Percentiles rank a stretch among this genome's conserved stretches.
These are phyloP conservation scores for Wickerhamiella allomyrinae DNA, from an alignment of 805 yeast genomes.

Conservation along the genomic window DNA sequence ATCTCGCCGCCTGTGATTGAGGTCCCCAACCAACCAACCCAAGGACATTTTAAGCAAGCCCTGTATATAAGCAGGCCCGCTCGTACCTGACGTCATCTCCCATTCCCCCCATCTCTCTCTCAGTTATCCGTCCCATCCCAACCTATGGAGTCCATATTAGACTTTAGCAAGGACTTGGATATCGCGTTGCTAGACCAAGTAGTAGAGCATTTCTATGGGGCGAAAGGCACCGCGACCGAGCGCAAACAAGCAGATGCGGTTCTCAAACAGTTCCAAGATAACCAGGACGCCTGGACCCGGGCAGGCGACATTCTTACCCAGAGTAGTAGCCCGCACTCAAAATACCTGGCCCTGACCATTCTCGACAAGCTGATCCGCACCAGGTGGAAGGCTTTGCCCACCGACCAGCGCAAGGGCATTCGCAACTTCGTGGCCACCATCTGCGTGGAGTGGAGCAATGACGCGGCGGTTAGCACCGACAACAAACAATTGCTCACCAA, in stretches of 20 bases:
- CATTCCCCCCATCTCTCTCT: not conserved
- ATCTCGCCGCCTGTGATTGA: too few species aligned
- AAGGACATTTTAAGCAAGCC: too few species aligned
- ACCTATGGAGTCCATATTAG: constrained; percentile 73
- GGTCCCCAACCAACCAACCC: too few species aligned
- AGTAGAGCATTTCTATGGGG: constrained; percentile 71
- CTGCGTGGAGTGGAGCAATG: constrained; percentile 83
- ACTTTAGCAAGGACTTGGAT: constrained; percentile 74
- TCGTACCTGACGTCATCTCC: constrained; percentile 1
- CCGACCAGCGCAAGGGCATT: constrained; percentile 79
- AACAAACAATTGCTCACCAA: constrained; percentile 81
- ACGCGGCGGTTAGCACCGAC: constrained; percentile 51
- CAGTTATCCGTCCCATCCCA: not conserved
- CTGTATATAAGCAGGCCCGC: too few species aligned
- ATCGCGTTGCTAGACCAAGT: constrained; percentile 65
- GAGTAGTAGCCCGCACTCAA: constrained; percentile 70
- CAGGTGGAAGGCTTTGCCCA: constrained; percentile 86
- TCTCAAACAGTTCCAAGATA: constrained; percentile 57
- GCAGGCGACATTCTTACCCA: constrained; percentile 78
- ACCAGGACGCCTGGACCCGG: constrained; percentile 90
- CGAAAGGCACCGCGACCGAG: constrained; percentile 42
- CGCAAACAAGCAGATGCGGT: constrained; percentile 28
- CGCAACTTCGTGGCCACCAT: constrained; percentile 86
- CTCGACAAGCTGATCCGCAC: constrained; percentile 81
- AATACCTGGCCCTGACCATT: constrained; percentile 81